phyloP scores from a whole-genome alignment of 2,329 filamentous ascomycete genomes.

The Aspergillus arachidicola region DNA sequence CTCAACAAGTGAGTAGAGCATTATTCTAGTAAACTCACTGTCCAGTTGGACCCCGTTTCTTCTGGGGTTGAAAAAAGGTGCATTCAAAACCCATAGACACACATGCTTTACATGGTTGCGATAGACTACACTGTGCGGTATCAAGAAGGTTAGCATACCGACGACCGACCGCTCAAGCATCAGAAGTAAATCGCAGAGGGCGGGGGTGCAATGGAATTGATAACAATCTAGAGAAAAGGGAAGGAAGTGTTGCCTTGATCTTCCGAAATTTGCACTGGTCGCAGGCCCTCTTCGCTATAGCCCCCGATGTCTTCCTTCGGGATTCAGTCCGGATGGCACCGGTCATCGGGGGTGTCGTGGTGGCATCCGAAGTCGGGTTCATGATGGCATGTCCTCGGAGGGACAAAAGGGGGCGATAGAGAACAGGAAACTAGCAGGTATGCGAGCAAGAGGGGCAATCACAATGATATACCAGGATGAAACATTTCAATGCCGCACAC shows the following conservation, averaged over 20 bases:
- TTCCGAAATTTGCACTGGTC: conserved; percentile 47
- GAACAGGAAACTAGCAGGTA: background rate
- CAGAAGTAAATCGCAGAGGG: background rate
- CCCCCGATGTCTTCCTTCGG: conserved; percentile 24
- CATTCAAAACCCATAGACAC: conserved; percentile 43
- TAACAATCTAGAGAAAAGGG: background rate
- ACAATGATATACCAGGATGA: background rate
- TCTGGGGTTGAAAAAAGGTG: conserved; percentile 46
- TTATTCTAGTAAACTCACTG: conserved; percentile 32
- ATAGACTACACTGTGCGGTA: conserved; percentile 40
- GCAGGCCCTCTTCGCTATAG: conserved; percentile 41
- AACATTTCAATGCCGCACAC: background rate
- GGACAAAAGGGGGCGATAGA: background rate
- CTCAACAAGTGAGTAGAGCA: background rate
- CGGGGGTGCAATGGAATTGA: background rate
- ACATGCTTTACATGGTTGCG: conserved; percentile 42
- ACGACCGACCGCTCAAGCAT: background rate
- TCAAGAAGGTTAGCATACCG: conserved; percentile 5
- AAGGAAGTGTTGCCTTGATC: conserved; percentile 34
- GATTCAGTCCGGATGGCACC: conserved; percentile 27
- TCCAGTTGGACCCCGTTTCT: conserved; percentile 44
- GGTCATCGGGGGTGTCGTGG: conserved; percentile 21
- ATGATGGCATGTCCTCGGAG: conserved; percentile 26
- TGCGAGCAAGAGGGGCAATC: background rate
- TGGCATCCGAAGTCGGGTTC: conserved; percentile 26